Evolutionary conservation across 1,139 yeast genomes (phyloP).

Genomic region (Pichia cactophila): DNA sequence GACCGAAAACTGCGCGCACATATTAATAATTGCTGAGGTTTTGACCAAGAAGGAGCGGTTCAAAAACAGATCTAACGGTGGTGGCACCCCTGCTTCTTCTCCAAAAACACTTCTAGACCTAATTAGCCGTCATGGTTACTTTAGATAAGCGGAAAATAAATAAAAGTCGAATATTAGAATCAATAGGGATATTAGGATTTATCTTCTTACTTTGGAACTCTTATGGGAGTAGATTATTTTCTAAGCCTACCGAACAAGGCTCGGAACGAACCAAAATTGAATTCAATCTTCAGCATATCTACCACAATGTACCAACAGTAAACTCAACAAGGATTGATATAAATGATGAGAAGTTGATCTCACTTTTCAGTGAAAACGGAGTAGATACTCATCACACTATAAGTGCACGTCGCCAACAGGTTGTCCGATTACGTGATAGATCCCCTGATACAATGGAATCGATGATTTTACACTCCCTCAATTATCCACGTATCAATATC

Average conservation of each 20-base stretch:
- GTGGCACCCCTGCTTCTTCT: too few species aligned
- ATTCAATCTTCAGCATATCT: slow-evolving; percentile 21
- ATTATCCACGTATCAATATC: slow-evolving; percentile 38
- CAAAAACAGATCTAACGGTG: too few species aligned
- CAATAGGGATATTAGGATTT: background rate
- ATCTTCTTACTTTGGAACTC: slow-evolving; percentile 2
- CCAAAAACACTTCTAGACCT: too few species aligned
- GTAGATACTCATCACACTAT: slow-evolving; percentile 5
- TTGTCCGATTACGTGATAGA: slow-evolving; percentile 49
- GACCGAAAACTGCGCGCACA: too few species aligned
- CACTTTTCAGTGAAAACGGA: slow-evolving; percentile 1
- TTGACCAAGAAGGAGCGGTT: too few species aligned
- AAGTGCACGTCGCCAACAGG: slow-evolving; percentile 16
- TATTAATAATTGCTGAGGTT: too few species aligned
- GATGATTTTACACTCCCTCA: slow-evolving; percentile 52
- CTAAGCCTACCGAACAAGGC: background rate
- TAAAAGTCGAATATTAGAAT: background rate
- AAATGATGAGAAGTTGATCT: slow-evolving; percentile 4
- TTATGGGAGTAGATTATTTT: background rate
- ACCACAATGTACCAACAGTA: slow-evolving; percentile 22
- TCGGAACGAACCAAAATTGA: background rate
- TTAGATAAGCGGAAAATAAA: background rate
- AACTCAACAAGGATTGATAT: slow-evolving; percentile 23
- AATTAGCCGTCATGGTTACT: background rate
- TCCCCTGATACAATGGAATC: slow-evolving; percentile 60